Base-by-base conservation (phyloP, 1,284 basidiomycete genomes). In the Kwoniella shivajii region DNA sequence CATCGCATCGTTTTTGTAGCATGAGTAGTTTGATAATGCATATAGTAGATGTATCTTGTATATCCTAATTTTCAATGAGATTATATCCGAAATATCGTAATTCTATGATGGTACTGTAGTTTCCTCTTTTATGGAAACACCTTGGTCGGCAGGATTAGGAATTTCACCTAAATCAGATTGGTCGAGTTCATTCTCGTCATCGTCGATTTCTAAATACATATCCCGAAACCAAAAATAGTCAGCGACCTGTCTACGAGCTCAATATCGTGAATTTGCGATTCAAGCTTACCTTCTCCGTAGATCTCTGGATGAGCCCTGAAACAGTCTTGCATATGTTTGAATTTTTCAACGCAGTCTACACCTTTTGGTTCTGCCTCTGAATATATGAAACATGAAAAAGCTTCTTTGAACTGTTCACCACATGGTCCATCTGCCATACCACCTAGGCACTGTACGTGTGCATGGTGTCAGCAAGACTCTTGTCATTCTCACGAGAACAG, bases 371-470 rank as follows among this genome's bases (percentile, higher is more conserved):
- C 96, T 54, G 86, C 84, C 74, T 97, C 92, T 9, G 90, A 94
- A 78, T 86, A 89, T 4, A 99, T 86, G 69, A 99, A 99, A 80
- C 95, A 99, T 38, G 91, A 92, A 81, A 99, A 99, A 0, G 96
- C 95, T 60, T 88, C 89, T 67, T 90, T 88, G 82, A 99, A 99
- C 70, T 98, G 84, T 63, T 85, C 83, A 11, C 95, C 95, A 72
- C 95, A 99, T 2, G 94, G 92, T 6, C 96, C 96, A 71, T 97
- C 84, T 2, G 96, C 94, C 96, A 99, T 98, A 54, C 95, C 96
- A 26, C 95, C 95, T 11, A 99, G 85, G 76, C 95, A 99, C 63
- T 78, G 54, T 9, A 16, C 10, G 7, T 22, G 16, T 14, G 27
- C 41, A n/a, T n/a, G n/a, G n/a, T n/a, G 22, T 14, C 22, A 42